phyloP scores from a whole-genome alignment of 2,329 filamentous ascomycete species.

The Ascochyta pisi region DNA sequence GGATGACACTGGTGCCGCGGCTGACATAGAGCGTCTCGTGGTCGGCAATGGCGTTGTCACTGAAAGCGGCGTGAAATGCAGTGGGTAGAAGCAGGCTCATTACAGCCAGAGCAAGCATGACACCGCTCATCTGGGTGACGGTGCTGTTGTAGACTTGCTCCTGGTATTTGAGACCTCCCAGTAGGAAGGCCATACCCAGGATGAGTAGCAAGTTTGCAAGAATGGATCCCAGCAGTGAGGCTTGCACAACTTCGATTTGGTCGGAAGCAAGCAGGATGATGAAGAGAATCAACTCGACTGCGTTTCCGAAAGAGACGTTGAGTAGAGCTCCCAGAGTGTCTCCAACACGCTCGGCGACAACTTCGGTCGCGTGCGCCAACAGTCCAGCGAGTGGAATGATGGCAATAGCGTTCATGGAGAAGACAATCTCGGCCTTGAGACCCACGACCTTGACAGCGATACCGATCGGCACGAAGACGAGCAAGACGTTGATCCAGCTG shows the following conservation, averaged over 20 bases:
- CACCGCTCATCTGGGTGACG: constrained; percentile 95
- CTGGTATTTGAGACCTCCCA: constrained; percentile 83
- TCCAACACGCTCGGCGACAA: constrained; percentile 56
- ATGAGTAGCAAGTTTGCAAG: constrained; percentile 87
- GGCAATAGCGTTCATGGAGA: constrained; percentile 60
- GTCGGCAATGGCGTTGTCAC: constrained; percentile 67
- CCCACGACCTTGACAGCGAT: constrained; percentile 65
- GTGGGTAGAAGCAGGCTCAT: constrained; percentile 90
- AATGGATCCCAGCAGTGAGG: constrained; percentile 87
- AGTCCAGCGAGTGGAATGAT: constrained; percentile 59
- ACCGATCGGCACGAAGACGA: constrained; percentile 80
- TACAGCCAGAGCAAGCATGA: constrained; percentile 86
- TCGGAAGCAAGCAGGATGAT: constrained; percentile 59
- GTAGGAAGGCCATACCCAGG: constrained; percentile 87
- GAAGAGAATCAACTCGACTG: constrained; percentile 61
- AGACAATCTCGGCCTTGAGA: constrained; percentile 54
- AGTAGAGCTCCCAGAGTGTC: constrained; percentile 59
- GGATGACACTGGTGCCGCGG: constrained; percentile 84
- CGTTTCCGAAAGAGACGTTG: constrained; percentile 61
- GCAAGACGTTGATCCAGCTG: constrained; percentile 78
- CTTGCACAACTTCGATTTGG: constrained; percentile 90
- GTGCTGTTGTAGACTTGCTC: constrained; percentile 97
- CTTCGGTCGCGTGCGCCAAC: constrained; percentile 58
- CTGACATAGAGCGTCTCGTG: constrained; percentile 80
- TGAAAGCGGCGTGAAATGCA: constrained; percentile 90